Evolutionary conservation across 495 filamentous ascomycete species (phyloP).

Genomic region (Neurospora sp.): DNA sequence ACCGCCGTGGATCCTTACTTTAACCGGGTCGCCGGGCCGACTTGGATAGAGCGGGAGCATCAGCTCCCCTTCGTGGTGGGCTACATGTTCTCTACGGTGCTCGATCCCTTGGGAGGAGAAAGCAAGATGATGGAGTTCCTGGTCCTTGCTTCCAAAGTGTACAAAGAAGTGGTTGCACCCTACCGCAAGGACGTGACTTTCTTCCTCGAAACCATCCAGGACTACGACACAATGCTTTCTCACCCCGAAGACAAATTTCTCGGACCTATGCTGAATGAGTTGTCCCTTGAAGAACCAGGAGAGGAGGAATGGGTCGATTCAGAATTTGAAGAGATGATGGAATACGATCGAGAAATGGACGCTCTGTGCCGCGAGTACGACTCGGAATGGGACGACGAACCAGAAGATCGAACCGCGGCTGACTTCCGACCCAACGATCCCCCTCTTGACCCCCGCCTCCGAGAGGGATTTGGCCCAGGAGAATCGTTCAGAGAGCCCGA

Average conservation of each 20-base stretch:
- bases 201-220: not conserved
- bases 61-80: constrained; percentile 1
- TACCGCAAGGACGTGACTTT: not conserved
- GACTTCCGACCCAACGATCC: not conserved
- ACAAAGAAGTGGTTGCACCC: not conserved
- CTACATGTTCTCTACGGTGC: not conserved
- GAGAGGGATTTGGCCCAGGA: not conserved
- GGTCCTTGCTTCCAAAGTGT: not conserved
- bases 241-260: not conserved
- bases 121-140: not conserved
- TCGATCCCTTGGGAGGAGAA: not conserved
- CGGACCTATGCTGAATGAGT: not conserved
- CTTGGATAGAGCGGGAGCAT: not conserved
- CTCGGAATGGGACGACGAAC: not conserved
- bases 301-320: not conserved
- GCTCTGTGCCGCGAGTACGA: not conserved
- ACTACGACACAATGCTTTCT: not conserved
- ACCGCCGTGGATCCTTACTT: not conserved
- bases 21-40: not conserved
- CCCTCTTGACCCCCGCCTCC: not conserved
- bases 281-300: not conserved
- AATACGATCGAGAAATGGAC: not conserved
- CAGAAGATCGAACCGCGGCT: not conserved
- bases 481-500: not conserved
- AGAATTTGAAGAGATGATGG: not conserved